Evolutionary conservation across 805 yeast species (phyloP), one percentile per base, ranked within the genome.

Genomic region (Hanseniaspora occidentalis): DNA sequence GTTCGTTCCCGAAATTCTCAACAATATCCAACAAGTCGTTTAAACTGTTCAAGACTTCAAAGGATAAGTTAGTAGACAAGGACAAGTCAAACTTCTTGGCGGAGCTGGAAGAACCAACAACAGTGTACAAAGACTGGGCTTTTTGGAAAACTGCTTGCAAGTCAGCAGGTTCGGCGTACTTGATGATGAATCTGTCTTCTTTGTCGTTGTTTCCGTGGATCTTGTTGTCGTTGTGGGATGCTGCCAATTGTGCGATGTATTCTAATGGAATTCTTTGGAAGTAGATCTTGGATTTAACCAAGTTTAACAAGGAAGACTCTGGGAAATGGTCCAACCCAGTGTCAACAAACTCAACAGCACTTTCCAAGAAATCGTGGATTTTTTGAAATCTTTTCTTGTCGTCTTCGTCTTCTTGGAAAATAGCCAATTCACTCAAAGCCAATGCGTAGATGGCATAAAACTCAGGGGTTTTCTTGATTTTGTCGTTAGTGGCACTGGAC

Each of bases 391-490:
- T 49, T 18, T 48, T 45, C 45, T 59, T 46, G 37, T 52, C 52
- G 2, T 55, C 58, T 13, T 64, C 69, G n/a, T 59, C 69, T 9
- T 65, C 59, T 46, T 73, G 68, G 59, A 75, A 80, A 26, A 66
- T 64, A 1, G 83, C 74, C 47, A 81, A 61, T 43, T 79, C 84
- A 31, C 76, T 67, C 34, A 83, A 61, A 0, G 94, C 79, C 35
- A 75, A 61, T 0, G 85, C 88, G 58, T 86, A 89, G 23, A 82
- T 73, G 4, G 79, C 64, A 53, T 83, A 80, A 55, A 86, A 83
- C 39, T 47, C 45, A 10, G 46, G 17, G 5, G 26, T 27, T n/a
- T 42, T 44, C 4, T 31, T 47, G 18, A 45, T 43, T 43, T 10
- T 43, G 44, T 54, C 49, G 21, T 52, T 40, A 43, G 22, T 46